These are phyloP conservation scores for Alectoria sarmentosa DNA, from an alignment of 495 filamentous ascomycete species.

Conservation along the genomic window DNA sequence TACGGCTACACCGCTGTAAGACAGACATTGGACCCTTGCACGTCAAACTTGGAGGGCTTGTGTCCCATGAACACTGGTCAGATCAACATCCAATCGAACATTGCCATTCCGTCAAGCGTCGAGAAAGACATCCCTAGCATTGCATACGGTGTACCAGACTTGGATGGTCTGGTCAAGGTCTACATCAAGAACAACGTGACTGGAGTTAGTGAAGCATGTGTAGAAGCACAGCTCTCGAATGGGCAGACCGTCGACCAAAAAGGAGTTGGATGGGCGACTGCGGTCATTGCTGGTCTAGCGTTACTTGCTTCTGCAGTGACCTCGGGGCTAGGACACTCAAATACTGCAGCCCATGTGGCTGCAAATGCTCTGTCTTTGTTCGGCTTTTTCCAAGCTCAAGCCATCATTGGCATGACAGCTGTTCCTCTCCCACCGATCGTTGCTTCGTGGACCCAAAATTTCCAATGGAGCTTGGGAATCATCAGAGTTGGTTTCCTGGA, in stretches of 20 bases:
- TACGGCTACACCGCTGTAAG: slow-evolving; percentile 70
- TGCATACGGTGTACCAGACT: slow-evolving; percentile 83
- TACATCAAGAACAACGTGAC: slow-evolving; percentile 62
- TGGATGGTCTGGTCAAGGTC: slow-evolving; percentile 81
- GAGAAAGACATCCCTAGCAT: slow-evolving; percentile 66
- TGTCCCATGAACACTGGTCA: slow-evolving; percentile 91
- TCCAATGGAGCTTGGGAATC: slow-evolving; percentile 98
- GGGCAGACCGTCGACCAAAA: slow-evolving; percentile 87
- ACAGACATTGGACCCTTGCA: slow-evolving; percentile 69
- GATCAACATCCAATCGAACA: slow-evolving; percentile 60
- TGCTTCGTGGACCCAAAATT: slow-evolving; percentile 93
- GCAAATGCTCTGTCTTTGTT: slow-evolving; percentile 90
- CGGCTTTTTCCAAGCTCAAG: slow-evolving; percentile 92
- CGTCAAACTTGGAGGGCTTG: slow-evolving; percentile 60
- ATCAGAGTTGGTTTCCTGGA: slow-evolving; percentile 85
- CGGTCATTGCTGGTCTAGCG: slow-evolving; percentile 77
- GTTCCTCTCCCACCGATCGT: slow-evolving; percentile 87
- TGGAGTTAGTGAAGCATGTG: slow-evolving; percentile 65
- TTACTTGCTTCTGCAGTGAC: slow-evolving; percentile 77
- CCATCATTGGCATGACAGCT: slow-evolving; percentile 84
- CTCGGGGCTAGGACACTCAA: slow-evolving; percentile 81
- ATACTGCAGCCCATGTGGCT: slow-evolving; percentile 92
- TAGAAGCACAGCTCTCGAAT: slow-evolving; percentile 85
- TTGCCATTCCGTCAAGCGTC: slow-evolving; percentile 50
- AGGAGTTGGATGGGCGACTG: slow-evolving; percentile 82